Conservation (phyloP, 2,329 filamentous ascomycete species). For the Hypoxylon sp. region DNA sequence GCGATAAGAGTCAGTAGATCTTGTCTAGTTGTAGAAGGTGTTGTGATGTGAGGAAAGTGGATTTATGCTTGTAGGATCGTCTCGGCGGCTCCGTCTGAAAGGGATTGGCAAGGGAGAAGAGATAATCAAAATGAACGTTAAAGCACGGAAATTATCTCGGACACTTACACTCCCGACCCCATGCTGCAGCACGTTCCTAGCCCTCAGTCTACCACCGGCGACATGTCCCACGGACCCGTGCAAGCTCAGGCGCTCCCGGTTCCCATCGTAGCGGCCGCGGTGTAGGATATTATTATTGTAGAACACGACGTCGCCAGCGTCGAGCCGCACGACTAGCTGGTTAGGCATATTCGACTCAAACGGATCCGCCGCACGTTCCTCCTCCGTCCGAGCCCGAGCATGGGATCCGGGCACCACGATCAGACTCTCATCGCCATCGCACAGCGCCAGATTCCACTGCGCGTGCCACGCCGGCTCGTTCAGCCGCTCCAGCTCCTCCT, state of each 20-base stretch:
- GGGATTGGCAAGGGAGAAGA: background rate
- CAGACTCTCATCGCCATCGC: constrained; percentile 75
- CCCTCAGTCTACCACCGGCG: constrained; percentile 66
- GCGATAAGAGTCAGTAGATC: constrained; percentile 18
- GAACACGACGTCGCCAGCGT: constrained; percentile 84
- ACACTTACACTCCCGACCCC: constrained; percentile 66
- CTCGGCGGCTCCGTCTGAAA: background rate
- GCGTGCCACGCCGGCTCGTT: constrained; percentile 74
- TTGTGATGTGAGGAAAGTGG: background rate
- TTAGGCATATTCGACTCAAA: constrained; percentile 72
- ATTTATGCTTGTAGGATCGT: background rate
- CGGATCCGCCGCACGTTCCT: constrained; percentile 76
- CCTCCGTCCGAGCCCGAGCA: constrained; percentile 74
- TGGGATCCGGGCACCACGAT: constrained; percentile 85
- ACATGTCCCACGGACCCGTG: constrained; percentile 78
- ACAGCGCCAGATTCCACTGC: constrained; percentile 90
- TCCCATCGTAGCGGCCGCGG: constrained; percentile 73
- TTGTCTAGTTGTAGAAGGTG: constrained; percentile 10
- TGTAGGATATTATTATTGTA: constrained; percentile 93
- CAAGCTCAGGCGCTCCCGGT: constrained; percentile 75
- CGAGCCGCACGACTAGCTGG: constrained; percentile 74
- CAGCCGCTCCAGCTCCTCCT: constrained; percentile 76
- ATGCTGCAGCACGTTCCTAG: constrained; percentile 81
- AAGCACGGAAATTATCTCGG: background rate
- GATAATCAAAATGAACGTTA: background rate